These are phyloP conservation scores for Penicillium longicatenatum DNA, from an alignment of 495 filamentous ascomycete genomes.

Conservation along the genomic window DNA sequence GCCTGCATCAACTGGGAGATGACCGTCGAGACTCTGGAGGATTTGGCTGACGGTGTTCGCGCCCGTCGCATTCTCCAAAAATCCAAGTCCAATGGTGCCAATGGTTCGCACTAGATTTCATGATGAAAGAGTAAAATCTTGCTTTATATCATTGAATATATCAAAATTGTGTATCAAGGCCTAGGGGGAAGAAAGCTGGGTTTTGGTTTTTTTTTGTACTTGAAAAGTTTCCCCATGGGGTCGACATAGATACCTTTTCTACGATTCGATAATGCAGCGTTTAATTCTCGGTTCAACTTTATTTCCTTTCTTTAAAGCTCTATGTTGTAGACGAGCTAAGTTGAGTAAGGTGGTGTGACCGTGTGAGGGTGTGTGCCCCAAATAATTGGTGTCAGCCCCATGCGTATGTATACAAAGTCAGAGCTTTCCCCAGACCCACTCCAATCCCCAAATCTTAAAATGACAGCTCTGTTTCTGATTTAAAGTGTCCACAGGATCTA, in stretches of 20 bases:
- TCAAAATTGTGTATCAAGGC: slow-evolving; percentile 8
- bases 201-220: neutral
- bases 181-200: neutral
- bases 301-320: neutral
- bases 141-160: neutral
- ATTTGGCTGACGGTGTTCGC: slow-evolving; percentile 82
- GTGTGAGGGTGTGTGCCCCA: neutral
- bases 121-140: neutral
- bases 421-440: slow-evolving; percentile 20
- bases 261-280: slow-evolving; percentile 11
- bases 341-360: neutral
- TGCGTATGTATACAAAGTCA: neutral
- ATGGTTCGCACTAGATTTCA: slow-evolving; percentile 32
- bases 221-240: slow-evolving; percentile 7
- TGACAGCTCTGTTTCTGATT: slow-evolving; percentile 8
- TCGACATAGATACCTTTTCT: slow-evolving; percentile 25
- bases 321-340: neutral
- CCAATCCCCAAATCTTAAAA: slow-evolving; percentile 4
- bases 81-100: slow-evolving; percentile 33
- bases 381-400: neutral
- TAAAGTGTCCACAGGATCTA: slow-evolving; percentile 17
- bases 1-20: slow-evolving; percentile 95
- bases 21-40: slow-evolving; percentile 82
- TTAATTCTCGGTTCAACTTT: neutral
- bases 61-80: slow-evolving; percentile 59